Conservation (phyloP, 805 yeast genomes). For the Barnettozyma vustinii region DNA sequence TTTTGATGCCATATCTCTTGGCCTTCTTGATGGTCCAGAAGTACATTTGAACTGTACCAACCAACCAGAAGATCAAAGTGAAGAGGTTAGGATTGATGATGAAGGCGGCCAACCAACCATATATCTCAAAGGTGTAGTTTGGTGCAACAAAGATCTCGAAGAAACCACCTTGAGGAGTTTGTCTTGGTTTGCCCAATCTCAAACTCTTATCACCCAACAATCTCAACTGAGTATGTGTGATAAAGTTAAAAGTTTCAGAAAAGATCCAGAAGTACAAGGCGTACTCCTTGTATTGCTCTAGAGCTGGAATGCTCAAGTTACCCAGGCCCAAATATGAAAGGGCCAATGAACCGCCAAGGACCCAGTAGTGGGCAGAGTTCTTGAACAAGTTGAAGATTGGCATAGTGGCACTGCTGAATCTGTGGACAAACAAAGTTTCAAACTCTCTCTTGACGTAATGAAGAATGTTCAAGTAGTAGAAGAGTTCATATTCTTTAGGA, state of each 20-base stretch:
- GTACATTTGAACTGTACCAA: constrained; percentile 80
- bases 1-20: constrained; percentile 61
- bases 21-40: constrained; percentile 90
- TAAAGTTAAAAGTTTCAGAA: constrained; percentile 68
- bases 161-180: constrained; percentile 68
- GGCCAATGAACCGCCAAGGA: constrained; percentile 66
- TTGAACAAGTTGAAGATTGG: constrained; percentile 83
- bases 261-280: constrained; percentile 26
- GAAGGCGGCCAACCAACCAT: constrained; percentile 70
- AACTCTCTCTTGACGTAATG: constrained; percentile 87
- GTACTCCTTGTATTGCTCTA: constrained; percentile 37
- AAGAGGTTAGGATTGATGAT: constrained; percentile 74
- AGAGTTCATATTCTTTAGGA: constrained; percentile 24
- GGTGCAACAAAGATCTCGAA: constrained; percentile 84
- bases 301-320: constrained; percentile 51
- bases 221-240: constrained; percentile 65
- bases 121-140: constrained; percentile 83
- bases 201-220: constrained; percentile 34
- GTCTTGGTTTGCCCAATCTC: constrained; percentile 31
- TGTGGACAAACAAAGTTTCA: constrained; percentile 81
- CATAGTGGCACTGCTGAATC: constrained; percentile 88
- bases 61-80: constrained; percentile 61
- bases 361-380: constrained; percentile 90
- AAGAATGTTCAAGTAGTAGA: constrained; percentile 45
- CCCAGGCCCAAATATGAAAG: constrained; percentile 50